Base-by-base conservation (phyloP, 345 rosid species). In the Balakata baccata region DNA sequence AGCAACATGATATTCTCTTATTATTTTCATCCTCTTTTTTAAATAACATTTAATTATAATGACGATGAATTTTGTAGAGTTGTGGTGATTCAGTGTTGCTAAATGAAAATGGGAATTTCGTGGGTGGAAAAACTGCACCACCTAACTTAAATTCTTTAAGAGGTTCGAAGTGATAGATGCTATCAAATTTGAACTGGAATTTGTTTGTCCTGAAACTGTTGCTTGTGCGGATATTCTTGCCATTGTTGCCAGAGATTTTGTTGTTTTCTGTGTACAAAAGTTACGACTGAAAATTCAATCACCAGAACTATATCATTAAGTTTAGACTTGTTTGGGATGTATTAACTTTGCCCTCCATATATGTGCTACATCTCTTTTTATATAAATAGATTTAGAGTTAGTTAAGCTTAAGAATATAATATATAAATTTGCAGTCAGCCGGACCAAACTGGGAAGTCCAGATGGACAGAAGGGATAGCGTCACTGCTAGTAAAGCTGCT, bases 181-280 rank as follows among this genome's bases (percentile, higher is more conserved):
- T 0, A 92, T 92, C 8, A 92, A 94, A 75, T 84, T 89, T 13
- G 85, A 84, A 50, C 79, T 94, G 2, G 97, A 92, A 71, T 79
- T 85, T 17, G 85, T 86, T 23, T 94, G 95, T 75, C 97, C 97
- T 25, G 66, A 82, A 60, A 88, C 90, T 0, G 98, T 94, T 17
- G 89, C 98, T 5, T 92, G 98, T 69, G 95, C 94, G n/a, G 97
- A 94, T 74, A 85, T 92, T 75, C 91, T 94, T 11, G 98, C 98
- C 17, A 80, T 79, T 49, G 91, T 76, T 3, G 97, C 98, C 29
- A 87, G 92, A 79, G 95, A 92, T 79, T 86, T 93, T 5, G 95
- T 94, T 12, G 77, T 86, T 84, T n/a, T n/a, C n/a, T n/a, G n/a
- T n/a, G n/a, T n/a, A n/a, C n/a, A n/a, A n/a, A n/a, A n/a, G n/a